Conservation (phyloP, 495 filamentous ascomycete genomes). For the Copromyces sp. region DNA sequence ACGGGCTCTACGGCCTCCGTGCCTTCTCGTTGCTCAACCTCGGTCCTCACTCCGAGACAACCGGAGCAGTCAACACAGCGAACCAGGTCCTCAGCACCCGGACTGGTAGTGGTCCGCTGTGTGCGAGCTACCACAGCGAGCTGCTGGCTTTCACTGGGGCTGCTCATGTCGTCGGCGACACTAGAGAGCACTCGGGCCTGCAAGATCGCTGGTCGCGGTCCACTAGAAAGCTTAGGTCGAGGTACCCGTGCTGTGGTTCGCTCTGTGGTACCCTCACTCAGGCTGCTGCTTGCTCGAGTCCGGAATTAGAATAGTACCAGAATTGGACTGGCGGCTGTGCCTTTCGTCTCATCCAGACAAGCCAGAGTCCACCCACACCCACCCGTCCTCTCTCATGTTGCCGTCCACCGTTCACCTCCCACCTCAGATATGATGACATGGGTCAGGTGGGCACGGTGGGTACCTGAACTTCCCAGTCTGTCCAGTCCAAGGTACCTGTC, state of each 20-base stretch:
- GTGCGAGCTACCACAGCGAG: background rate
- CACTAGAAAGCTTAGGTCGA: background rate
- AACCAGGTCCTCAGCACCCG: background rate
- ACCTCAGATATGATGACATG: conserved; percentile 40
- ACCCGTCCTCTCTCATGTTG: conserved; percentile 38
- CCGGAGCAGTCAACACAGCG: background rate
- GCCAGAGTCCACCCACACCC: conserved; percentile 16
- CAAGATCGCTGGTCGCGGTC: background rate
- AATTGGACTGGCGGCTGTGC: conserved; percentile 26
- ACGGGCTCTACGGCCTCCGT: background rate
- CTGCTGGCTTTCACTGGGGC: background rate
- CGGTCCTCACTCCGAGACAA: background rate
- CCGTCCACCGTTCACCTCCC: conserved; percentile 21
- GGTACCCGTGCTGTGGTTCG: background rate
- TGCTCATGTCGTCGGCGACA: background rate
- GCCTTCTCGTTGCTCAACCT: background rate
- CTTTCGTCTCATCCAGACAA: conserved; percentile 13
- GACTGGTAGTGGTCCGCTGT: background rate
- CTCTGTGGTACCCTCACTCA: background rate
- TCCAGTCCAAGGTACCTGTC: conserved; percentile 28
- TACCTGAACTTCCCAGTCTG: conserved; percentile 15
- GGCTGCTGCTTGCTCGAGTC: conserved; percentile 6
- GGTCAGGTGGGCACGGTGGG: conserved; percentile 14
- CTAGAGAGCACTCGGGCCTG: background rate
- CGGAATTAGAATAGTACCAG: conserved; percentile 17